Evolutionary conservation across 2,329 filamentous ascomycete genomes (phyloP), one percentile per base, ranked within the genome.

Genomic region (Colletotrichum sojae): DNA sequence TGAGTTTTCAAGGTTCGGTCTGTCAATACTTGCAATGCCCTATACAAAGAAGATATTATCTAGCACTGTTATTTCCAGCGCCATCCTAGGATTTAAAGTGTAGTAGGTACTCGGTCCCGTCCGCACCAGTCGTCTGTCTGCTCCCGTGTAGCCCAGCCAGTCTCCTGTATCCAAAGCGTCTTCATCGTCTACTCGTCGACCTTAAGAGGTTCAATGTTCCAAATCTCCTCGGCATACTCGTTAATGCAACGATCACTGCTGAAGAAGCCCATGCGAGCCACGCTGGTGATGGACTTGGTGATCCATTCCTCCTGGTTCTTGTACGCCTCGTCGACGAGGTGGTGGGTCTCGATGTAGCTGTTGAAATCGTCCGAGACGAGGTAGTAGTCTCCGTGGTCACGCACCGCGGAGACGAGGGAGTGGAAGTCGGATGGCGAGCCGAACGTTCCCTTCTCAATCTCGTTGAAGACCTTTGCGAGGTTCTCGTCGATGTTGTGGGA

Each of bases 281-380:
- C 96, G 68, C 92, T 93, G 49, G 89, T 91, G 77, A 99, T 98
- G 72, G 89, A 92, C 88, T 98, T 98, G 71, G 90, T 92, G 67
- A 97, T 83, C 96, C 96, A 99, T 75, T 93, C 92, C 69, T 98
- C 94, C 79, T 95, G 93, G 82, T 98, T 92, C 81, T 90, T 90
- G 86, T 97, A 99, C 58, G 94, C 91, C 82, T 95, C 91, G 76
- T 99, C 96, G 39, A 99, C 95, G 63, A 98, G 87, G 67, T 90
- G 87, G 72, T 99, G 96, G 8, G 96, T 97, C 81, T 95, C 90
- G 75, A 97, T 85, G 83, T 99, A 99, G 78, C 92, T 95, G 82
- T 94, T 90, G 88, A 99, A 99, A 81, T 99, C 96, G 77, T 99
- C 96, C 46, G 94, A 97, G 55, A 98, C 95, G 36, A 99, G 89